phyloP scores from a whole-genome alignment of 2,329 filamentous ascomycete genomes.

The Bipolaris cookei region DNA sequence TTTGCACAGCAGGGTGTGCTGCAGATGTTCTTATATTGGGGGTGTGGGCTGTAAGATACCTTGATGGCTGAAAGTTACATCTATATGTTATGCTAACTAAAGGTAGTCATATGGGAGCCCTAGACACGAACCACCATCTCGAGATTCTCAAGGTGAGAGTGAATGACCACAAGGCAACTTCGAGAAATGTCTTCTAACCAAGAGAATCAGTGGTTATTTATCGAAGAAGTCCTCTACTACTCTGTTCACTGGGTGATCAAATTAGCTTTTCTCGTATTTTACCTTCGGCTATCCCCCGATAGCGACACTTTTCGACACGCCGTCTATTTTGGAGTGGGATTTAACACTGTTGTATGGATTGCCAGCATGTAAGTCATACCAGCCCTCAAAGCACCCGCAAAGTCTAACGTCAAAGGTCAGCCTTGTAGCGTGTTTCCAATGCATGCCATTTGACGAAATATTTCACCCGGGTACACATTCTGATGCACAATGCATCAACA shows the following conservation, averaged over 20 bases:
- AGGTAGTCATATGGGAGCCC: neutral
- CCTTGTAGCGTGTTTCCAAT: conserved; percentile 5
- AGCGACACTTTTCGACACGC: neutral
- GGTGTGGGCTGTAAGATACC: conserved; percentile 5
- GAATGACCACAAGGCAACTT: neutral
- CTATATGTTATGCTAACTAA: neutral
- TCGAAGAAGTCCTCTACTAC: conserved; percentile 8
- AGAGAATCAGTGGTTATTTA: neutral
- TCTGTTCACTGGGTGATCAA: conserved; percentile 12
- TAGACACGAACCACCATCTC: neutral
- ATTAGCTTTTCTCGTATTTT: conserved; percentile 8
- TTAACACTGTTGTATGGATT: conserved; percentile 2
- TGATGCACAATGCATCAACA: conserved; percentile 7
- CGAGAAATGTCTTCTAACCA: neutral
- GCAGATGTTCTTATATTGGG: conserved; percentile 30
- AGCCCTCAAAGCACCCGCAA: neutral
- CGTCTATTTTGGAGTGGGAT: conserved; percentile 1
- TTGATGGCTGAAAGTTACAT: neutral
- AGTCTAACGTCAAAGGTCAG: neutral
- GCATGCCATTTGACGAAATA: conserved; percentile 8
- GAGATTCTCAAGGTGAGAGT: neutral
- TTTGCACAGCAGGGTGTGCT: conserved; percentile 18
- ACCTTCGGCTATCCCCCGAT: conserved; percentile 6
- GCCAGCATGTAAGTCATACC: neutral
- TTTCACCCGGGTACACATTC: conserved; percentile 2